Conservation (phyloP, 331 rosid species). For the Telfairia occidentalis region DNA sequence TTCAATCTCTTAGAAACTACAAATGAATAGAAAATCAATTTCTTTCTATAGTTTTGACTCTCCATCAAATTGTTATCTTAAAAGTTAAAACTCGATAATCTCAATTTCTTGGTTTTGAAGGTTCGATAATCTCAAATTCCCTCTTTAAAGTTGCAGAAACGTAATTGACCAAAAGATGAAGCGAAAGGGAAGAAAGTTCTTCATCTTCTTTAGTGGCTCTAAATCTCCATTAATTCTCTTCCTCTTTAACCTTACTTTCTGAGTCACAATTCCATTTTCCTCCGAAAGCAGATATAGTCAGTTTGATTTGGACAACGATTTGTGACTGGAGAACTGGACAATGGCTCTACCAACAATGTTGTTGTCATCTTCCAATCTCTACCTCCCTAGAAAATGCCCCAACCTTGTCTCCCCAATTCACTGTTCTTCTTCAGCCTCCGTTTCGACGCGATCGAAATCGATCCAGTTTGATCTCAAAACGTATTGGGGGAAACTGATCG, state of each 20-base stretch:
- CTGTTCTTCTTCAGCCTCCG: conserved; percentile 30
- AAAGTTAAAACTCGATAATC: too few species aligned
- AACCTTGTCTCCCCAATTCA: conserved; percentile 16
- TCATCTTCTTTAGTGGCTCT: not conserved
- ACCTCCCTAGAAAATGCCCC: not conserved
- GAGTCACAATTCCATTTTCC: not conserved
- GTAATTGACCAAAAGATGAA: not conserved
- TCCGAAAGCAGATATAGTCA: not conserved
- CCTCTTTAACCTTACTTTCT: not conserved
- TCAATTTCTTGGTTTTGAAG: not conserved
- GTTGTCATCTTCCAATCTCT: not conserved
- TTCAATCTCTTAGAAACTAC: too few species aligned
- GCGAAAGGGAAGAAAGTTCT: not conserved
- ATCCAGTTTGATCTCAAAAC: conserved; percentile 61
- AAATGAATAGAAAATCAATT: too few species aligned
- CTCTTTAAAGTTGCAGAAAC: not conserved
- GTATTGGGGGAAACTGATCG: conserved; percentile 53
- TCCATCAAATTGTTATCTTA: too few species aligned
- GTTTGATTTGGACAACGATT: not conserved
- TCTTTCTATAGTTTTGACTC: too few species aligned
- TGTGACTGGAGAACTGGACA: not conserved
- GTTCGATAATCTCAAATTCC: not conserved
- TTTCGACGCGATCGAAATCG: conserved; percentile 16
- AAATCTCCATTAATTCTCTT: not conserved
- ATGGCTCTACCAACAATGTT: not conserved